phyloP scores from a whole-genome alignment of 345 rosid genomes.

The Eucalyptus tenuipes region DNA sequence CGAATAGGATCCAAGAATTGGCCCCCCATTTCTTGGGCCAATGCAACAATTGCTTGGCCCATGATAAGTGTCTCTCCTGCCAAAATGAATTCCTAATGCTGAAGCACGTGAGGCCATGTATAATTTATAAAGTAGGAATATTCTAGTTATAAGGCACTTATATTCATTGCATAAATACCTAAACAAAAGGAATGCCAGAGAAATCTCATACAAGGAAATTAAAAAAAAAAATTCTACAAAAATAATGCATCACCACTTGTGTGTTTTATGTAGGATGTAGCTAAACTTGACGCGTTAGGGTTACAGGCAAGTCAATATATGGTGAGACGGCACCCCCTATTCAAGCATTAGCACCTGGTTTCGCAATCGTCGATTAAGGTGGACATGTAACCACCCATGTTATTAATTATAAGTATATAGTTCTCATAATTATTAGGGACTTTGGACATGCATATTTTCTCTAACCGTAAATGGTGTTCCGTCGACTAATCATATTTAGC shows the following conservation, averaged over 20 bases:
- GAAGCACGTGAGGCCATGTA: neutral
- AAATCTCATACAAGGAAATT: neutral
- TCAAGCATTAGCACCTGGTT: neutral
- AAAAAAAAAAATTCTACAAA: neutral
- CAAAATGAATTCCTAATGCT: neutral
- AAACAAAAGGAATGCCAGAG: neutral
- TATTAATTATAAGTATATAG: neutral
- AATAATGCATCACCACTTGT: neutral
- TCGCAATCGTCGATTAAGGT: neutral
- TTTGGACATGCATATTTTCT: neutral
- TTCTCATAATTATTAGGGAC: neutral
- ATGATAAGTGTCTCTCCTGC: neutral
- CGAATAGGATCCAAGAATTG: neutral
- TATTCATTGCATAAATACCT: neutral
- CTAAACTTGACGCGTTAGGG: neutral
- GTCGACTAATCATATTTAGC: neutral
- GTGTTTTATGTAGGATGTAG: neutral
- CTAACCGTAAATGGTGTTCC: rapidly evolving
- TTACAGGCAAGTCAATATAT: neutral
- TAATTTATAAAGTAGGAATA: neutral
- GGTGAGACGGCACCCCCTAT: neutral
- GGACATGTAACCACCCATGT: neutral
- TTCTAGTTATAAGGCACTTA: neutral
- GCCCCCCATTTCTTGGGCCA: neutral
- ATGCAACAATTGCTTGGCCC: neutral